Evolutionary conservation across 2,329 filamentous ascomycete genomes (phyloP), one percentile per base, ranked within the genome.

Genomic region (Exophiala spinifera): DNA sequence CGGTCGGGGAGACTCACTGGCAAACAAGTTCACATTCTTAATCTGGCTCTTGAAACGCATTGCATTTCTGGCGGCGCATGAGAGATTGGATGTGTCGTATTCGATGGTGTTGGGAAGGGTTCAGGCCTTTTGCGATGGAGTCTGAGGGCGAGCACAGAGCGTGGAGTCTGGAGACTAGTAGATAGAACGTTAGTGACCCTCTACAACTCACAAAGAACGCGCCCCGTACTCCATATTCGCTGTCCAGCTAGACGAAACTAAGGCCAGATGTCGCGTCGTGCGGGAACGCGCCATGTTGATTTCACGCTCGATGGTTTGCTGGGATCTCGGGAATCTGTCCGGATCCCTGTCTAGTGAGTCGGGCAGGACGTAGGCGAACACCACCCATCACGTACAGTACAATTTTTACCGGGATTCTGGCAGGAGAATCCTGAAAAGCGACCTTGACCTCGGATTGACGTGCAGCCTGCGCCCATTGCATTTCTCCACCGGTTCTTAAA

Each of bases 31-130:
- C 48, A 79, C 73, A 59, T 79, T 79, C 55, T 74, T 73, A 52
- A 80, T 76, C 42, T 76, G 73, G 49, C 76, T 76, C 60, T 77
- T 76, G 70, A 81, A 81, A 54, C 78, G 74, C 78, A 81, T 81
- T 51, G 42, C 42, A 44, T 44, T 21, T 25, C 23, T 15, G n/a
- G 7, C 36, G 36, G 36, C 14, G 36, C 28, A 31, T 31, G 3
- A 31, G 28, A 31, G 28, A 31, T 31, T 31, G 28, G 28, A 31
- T 31, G 28, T 31, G 8, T 31, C 28, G 28, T 31, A 10, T 31
- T 31, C 28, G 28, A 31, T 31, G 28, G 28, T 10, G 6, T 31
- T 31, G 7, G 10, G 7, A 31, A 31, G 28, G 28, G 10, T 31
- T 31, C 28, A 31, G 28, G 28, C 28, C 11, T 31, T 11, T 3